Evolutionary conservation across 352 stramenopile species (phyloP).

Genomic region (Pythium periplocum): DNA sequence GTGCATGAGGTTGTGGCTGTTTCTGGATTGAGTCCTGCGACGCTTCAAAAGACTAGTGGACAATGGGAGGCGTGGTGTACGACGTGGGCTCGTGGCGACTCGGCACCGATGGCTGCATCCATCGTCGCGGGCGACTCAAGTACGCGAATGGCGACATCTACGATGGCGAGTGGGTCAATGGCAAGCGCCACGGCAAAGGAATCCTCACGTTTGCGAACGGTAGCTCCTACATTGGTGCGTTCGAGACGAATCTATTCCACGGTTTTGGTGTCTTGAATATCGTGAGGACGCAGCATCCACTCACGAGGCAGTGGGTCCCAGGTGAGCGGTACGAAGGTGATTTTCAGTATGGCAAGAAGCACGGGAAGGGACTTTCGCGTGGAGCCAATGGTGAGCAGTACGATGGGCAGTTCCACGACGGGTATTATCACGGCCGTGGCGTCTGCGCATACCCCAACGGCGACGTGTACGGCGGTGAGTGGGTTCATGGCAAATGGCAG

Average conservation of each 20-base stretch:
- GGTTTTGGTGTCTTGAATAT: constrained; percentile 57
- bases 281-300: constrained; percentile 43
- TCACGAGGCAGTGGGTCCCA: constrained; percentile 55
- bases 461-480: constrained; percentile 69
- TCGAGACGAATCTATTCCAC: constrained; percentile 48
- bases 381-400: constrained; percentile 38
- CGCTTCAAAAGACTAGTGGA: not conserved
- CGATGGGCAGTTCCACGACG: constrained; percentile 42
- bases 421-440: constrained; percentile 50
- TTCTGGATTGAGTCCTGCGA: no score
- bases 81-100: constrained; percentile 67
- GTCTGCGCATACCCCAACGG: constrained; percentile 51
- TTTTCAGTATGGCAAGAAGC: constrained; percentile 42
- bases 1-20: no score
- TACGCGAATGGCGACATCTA: constrained; percentile 78
- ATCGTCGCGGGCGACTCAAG: constrained; percentile 59
- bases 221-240: constrained; percentile 43
- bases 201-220: constrained; percentile 40
- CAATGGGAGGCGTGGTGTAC: constrained; percentile 37
- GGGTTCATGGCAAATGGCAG: constrained; percentile 49
- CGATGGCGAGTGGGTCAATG: constrained; percentile 82
- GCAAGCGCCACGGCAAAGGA: constrained; percentile 64
- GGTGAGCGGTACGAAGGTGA: constrained; percentile 67
- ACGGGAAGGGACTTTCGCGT: constrained; percentile 44
- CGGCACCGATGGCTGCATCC: constrained; percentile 65